Base-by-base conservation (phyloP, 2,329 filamentous ascomycete species). In the Fusarium sp. region DNA sequence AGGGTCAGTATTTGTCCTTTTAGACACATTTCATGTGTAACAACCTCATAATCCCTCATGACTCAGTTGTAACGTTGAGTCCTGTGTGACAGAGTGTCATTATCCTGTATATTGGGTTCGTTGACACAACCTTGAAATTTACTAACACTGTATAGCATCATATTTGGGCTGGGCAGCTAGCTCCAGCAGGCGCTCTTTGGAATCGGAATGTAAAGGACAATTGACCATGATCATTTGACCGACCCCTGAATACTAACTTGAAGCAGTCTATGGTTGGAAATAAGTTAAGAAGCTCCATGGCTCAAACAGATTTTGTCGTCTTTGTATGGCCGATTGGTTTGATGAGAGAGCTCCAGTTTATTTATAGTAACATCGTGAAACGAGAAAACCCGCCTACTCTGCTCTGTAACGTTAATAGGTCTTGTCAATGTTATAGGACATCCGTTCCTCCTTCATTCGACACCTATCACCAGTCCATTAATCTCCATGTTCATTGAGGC, bases 1-100 rank as follows among this genome's bases (percentile, higher is more conserved):
- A 23, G 37, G 23, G 33, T 42, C 48, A 11, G 20, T 52, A 27
- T 64, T 35, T 56, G 33, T 33, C 20, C 48, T 44, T 53, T 32
- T 46, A 42, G 33, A 54, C 18, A 17, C 13, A 46, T 63, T 46
- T 40, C 56, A 56, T 33, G 48, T 44, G 35, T 42, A 49, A 56
- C 54, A 30, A 48, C 26, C 27, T 38, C 30, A 17, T 54, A n/a
- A 18, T 49, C 12, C 26, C 44, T 37, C n/a, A 33, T 52, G 45
- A 50, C 26, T 33, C 54, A 20, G 32, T 23, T 65, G 68, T 54
- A 71, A 71, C 64, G 42, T 65, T 65, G 42, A 65, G 54, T 60
- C 41, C 38, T 49, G 40, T 61, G 54, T 40, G 33, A 60, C 49
- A 33, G 23, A 54, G 20, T 23, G 20, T 26, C 26, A 30, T 60